Percentiles rank a stretch among this genome's conserved stretches.
phyloP scores from a whole-genome alignment of 176 grass and related monocot species.

The Lolium perenne region DNA sequence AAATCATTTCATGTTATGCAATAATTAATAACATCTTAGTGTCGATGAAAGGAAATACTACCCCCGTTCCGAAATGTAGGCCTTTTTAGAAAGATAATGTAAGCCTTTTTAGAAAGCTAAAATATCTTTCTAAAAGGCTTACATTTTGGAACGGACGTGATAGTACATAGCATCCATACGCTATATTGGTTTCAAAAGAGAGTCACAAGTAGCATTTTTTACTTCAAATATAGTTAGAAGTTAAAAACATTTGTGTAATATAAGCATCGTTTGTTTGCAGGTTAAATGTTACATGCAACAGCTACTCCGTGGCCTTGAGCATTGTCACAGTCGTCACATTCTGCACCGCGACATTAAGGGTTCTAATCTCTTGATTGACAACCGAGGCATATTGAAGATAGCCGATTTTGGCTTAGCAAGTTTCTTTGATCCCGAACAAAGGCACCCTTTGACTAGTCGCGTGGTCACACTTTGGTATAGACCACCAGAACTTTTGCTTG shows the following conservation, averaged over 20 bases:
- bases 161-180: not conserved
- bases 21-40: not conserved
- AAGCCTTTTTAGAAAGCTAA: too few species aligned
- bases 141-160: too few species aligned
- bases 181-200: not conserved
- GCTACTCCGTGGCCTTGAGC: conserved; percentile 89
- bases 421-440: conserved; percentile 90
- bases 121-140: too few species aligned
- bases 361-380: conserved; percentile 98
- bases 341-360: conserved; percentile 98
- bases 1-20: not conserved
- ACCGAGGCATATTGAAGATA: conserved; percentile 91
- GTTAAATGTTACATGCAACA: conserved; percentile 99
- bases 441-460: conserved; percentile 92
- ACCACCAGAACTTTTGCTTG: conserved; percentile 94
- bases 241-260: conserved; percentile 16
- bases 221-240: conserved; percentile 10
- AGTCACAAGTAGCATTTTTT: not conserved
- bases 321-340: conserved; percentile 90
- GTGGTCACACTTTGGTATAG: conserved; percentile 99
- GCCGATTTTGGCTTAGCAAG: conserved; percentile 99
- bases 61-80: too few species aligned
- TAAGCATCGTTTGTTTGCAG: conserved; percentile 43
- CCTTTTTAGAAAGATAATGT: too few species aligned
- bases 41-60: not conserved